A percentile compares a stretch with the other conserved stretches of the same genome.
phyloP scores from a whole-genome alignment of 768 basidiomycete genomes.

The Auricularia sp. region DNA sequence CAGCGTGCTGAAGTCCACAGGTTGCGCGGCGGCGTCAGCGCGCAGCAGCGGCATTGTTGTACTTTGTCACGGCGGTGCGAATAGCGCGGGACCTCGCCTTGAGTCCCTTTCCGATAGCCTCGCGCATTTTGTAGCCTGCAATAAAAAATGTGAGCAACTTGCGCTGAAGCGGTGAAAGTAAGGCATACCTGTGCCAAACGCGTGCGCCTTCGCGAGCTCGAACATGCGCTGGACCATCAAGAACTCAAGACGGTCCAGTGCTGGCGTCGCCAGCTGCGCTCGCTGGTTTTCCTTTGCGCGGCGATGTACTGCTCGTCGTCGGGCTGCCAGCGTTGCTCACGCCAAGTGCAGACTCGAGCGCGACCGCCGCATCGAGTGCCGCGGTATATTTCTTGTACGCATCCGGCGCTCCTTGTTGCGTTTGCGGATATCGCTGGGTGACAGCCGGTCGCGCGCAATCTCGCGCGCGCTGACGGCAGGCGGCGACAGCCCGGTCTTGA shows the following conservation, averaged over 20 bases:
- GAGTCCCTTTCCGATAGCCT: slow-evolving; percentile 2
- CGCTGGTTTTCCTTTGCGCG: neutral
- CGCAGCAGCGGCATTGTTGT: slow-evolving; percentile 21
- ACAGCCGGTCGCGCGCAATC: neutral
- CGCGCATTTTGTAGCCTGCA: slow-evolving; percentile 2
- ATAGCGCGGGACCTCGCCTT: slow-evolving; percentile 12
- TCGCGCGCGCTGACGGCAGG: neutral
- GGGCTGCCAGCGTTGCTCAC: neutral
- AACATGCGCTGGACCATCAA: slow-evolving; percentile 1
- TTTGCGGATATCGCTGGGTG: neutral
- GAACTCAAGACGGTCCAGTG: neutral
- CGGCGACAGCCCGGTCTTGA: neutral
- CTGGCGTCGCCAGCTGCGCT: neutral
- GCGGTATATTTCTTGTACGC: neutral
- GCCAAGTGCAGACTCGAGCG: neutral
- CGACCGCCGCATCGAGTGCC: neutral
- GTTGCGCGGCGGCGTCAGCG: slow-evolving; percentile 16
- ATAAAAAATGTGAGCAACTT: neutral
- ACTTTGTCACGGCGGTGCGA: slow-evolving; percentile 18
- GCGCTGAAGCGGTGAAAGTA: neutral
- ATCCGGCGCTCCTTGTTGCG: neutral
- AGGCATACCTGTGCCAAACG: neutral
- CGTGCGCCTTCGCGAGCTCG: neutral
- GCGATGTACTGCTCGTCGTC: neutral
- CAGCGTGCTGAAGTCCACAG: slow-evolving; percentile 19